Base-by-base conservation (phyloP, 2,329 filamentous ascomycete species). In the Phoma sp. region DNA sequence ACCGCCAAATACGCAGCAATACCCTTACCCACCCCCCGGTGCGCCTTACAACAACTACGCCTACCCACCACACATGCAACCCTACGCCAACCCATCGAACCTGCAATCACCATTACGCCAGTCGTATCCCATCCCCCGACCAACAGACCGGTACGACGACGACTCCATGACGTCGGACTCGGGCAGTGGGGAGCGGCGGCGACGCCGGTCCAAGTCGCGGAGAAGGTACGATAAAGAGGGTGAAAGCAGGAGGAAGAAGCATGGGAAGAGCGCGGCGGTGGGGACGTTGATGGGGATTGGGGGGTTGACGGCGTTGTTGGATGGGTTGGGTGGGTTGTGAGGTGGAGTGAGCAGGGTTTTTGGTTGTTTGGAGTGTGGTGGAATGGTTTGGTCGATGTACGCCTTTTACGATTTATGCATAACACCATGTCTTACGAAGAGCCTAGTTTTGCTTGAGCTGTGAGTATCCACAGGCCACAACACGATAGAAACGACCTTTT, bases 231-330 rank as follows among this genome's bases (percentile, higher is more conserved):
- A 53, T 25, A 43, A 45, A 12, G 33, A 43, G 39, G 43, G 41
- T 38, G 33, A 53, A n/a, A 52, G 45, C 21, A 59, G 44, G 51
- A 71, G 59, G 61, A 69, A 62, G 44, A 62, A 63, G 33, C 41
- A 65, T 25, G 62, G 61, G 17, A 67, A 68, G 51, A 66, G 60
- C 22, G 68, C 65, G 29, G 66, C 72, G 10, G 64, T 72, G 24
- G 70, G 71, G 15, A 71, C 72, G 15, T 47, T 76, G 57, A 67
- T 74, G 54, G 72, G 70, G 10, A 71, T 75, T 43, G 73, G 72
- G 6, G 73, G 73, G n/a, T 58, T 75, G 61, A 74, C 73, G 32
- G 72, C 72, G 17, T 54, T 76, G 48, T 55, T 76, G 60, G 73
- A 76, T 65, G 71, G 71, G 21, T 58, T 74, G 57, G 62, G 66